phyloP scores from a whole-genome alignment of 2,329 filamentous ascomycete species.

The Colletotrichum sansevieriae region DNA sequence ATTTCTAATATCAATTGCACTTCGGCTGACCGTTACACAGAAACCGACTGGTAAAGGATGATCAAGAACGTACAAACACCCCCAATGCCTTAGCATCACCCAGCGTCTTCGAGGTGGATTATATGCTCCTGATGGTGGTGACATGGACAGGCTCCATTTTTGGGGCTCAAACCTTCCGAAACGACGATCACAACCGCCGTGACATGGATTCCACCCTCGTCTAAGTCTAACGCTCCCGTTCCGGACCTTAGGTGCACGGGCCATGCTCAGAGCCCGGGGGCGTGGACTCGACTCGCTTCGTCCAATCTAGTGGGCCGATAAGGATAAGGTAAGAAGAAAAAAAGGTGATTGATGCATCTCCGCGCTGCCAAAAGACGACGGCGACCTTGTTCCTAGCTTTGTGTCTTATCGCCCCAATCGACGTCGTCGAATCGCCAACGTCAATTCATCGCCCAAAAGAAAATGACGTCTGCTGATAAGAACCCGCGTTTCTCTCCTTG shows the following conservation, averaged over 20 bases:
- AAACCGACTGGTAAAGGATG: slow-evolving; percentile 2
- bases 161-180: neutral
- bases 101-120: neutral
- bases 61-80: neutral
- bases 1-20: neutral
- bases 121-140: neutral
- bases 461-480: slow-evolving; percentile 36
- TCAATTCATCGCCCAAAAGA: slow-evolving; percentile 30
- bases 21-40: slow-evolving; percentile 3
- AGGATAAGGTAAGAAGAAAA: neutral
- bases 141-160: neutral
- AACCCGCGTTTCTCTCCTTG: slow-evolving; percentile 13
- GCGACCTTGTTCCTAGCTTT: slow-evolving; percentile 13
- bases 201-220: neutral
- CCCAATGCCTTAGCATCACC: neutral
- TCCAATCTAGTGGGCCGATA: slow-evolving; percentile 16
- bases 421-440: slow-evolving; percentile 21
- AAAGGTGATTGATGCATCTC: slow-evolving; percentile 32
- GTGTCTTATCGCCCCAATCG: slow-evolving; percentile 40
- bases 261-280: slow-evolving; percentile 18
- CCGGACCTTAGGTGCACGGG: slow-evolving; percentile 12
- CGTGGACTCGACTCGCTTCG: slow-evolving; percentile 19
- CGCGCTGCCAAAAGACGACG: slow-evolving; percentile 17
- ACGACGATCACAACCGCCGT: neutral
- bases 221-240: neutral